Evolutionary conservation across 495 filamentous ascomycete species (phyloP), one percentile per base, ranked within the genome.

Genomic region (Parathielavia hyrcaniae): DNA sequence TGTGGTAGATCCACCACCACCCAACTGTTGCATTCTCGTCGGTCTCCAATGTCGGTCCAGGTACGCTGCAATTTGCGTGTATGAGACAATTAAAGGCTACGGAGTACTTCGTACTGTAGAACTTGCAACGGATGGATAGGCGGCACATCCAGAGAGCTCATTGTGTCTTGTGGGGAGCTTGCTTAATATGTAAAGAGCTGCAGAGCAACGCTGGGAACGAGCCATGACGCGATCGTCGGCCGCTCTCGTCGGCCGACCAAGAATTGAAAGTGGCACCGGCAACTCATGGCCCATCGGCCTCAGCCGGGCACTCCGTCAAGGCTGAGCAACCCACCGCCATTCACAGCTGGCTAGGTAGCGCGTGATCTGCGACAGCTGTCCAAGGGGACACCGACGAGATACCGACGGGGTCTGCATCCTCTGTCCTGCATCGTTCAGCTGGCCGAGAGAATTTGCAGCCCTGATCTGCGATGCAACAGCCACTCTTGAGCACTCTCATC

Each of bases 371-470:
- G 53, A 41, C 59, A 57, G 53, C 53, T 61, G 58, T 46, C n/a
- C 58, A 20, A 52, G 46, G 43, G 19, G 39, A 13, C 41, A 48
- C 57, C 17, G 41, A 19, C 17, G 6, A 3, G 44, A 53, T 30
- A 26, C 19, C 14, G 45, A 54, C 20, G 23, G 52, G 52, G 41
- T 34, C 14, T 36, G 32, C 53, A 36, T 55, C 32, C 41, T 47
- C 39, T 26, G 32, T 38, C 20, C 48, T 58, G 56, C 56, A 35
- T 41, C 50, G 20, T 36, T 59, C 57, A 59, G 57, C 58, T 60
- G 50, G 36, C 26, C 2, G 39, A 6, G 55, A 34, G 26, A 49
- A 19, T 22, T 41, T 10, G 10, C 34, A 11, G 32, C 40, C 19
- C 12, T 19, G 50, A 52, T 41, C 4, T 5, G 22, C 17, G 26